Evolutionary conservation across 2,329 filamentous ascomycete genomes (phyloP).

Genomic region (Myriosclerotinia scirpicola): DNA sequence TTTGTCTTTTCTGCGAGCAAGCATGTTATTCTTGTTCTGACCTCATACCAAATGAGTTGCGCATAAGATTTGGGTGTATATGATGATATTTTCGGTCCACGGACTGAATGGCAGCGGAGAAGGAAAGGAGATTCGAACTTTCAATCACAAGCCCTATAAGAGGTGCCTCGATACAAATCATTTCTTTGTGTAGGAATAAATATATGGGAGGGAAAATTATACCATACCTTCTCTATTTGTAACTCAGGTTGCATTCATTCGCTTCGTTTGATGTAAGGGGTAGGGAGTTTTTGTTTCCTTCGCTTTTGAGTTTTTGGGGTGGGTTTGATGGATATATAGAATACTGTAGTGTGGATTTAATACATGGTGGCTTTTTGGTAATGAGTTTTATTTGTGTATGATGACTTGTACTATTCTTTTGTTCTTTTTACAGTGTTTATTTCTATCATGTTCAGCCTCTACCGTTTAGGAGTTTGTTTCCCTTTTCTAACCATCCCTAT

Average conservation of each 20-base stretch:
- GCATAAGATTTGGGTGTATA: conserved; percentile 18
- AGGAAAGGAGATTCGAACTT: neutral
- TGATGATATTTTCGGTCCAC: conserved; percentile 4
- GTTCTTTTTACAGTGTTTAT: neutral
- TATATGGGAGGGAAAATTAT: conserved; percentile 15
- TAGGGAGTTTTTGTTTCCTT: neutral
- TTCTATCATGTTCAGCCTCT: neutral
- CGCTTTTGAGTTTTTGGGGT: conserved; percentile 1
- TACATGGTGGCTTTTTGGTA: conserved; percentile 12
- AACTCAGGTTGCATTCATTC: conserved; percentile 13
- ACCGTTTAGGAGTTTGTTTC: neutral
- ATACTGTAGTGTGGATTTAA: conserved; percentile 14
- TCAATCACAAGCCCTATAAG: conserved; percentile 5
- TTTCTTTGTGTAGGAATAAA: conserved; percentile 18
- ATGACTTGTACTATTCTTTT: neutral
- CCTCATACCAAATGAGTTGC: conserved; percentile 3
- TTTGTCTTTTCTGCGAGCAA: conserved; percentile 15
- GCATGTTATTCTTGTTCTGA: neutral
- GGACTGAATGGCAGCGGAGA: neutral
- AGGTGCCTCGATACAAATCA: conserved; percentile 10
- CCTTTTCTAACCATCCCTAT: too few relatives aligned
- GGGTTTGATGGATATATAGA: conserved; percentile 13
- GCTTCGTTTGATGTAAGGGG: conserved; percentile 12
- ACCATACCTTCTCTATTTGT: conserved; percentile 13
- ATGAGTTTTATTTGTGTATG: neutral